phyloP scores from a whole-genome alignment of 169 alveolate species.

The Perkinsus olseni region DNA sequence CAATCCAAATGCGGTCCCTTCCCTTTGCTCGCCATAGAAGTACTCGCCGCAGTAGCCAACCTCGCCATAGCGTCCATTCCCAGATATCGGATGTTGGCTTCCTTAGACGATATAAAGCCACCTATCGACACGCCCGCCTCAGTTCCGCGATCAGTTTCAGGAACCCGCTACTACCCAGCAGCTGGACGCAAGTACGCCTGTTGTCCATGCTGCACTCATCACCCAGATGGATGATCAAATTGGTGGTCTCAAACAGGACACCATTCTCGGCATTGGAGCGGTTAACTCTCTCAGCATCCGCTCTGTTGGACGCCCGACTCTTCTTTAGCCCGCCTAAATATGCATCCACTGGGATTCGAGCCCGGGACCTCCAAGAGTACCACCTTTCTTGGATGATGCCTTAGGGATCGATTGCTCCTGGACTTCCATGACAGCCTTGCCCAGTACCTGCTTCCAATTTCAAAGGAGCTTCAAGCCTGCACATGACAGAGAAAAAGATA shows the following conservation, averaged over 20 bases:
- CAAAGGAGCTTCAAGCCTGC: not conserved
- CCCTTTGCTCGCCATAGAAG: not conserved
- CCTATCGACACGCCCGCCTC: conserved; percentile 18
- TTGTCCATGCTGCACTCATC: not conserved
- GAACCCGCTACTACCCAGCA: too few relatives aligned
- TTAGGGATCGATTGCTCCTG: not conserved
- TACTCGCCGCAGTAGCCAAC: conserved; percentile 27
- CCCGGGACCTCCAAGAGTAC: not conserved
- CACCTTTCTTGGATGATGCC: not conserved
- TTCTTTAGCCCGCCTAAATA: not conserved
- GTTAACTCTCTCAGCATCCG: conserved; percentile 67
- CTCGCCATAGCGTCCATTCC: conserved; percentile 79
- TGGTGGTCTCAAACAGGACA: conserved; percentile 72
- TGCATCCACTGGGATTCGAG: not conserved
- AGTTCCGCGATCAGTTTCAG: too few relatives aligned
- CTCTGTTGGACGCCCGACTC: conserved; percentile 31
- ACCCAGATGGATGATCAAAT: conserved; percentile 53
- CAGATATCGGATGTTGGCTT: conserved; percentile 70
- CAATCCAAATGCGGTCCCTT: not conserved
- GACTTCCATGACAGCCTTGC: not conserved
- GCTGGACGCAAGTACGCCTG: conserved; percentile 26
- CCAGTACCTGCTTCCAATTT: not conserved
- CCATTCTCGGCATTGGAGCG: conserved; percentile 73
- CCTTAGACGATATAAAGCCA: conserved; percentile 36
- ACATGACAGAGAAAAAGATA: not conserved